Evolutionary conservation across 768 basidiomycete genomes (phyloP).

Genomic region (Lepiota venenata): DNA sequence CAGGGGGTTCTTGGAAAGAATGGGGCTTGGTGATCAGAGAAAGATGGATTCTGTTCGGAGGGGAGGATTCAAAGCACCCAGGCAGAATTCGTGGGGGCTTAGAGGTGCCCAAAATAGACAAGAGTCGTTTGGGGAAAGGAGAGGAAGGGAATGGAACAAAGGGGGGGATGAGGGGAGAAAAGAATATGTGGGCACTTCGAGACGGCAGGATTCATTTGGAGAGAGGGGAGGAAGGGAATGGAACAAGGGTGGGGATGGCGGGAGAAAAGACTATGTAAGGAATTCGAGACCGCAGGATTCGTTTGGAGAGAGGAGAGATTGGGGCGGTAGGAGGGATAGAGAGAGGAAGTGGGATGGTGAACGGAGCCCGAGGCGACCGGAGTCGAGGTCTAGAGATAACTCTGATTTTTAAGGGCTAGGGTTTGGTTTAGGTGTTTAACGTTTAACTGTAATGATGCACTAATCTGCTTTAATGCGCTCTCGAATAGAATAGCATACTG

Average conservation of each 20-base stretch:
- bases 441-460: no score
- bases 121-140: neutral
- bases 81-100: constrained; percentile 4
- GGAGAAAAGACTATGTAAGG: neutral
- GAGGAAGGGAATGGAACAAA: neutral
- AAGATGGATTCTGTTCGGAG: constrained; percentile 4
- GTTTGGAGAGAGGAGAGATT: neutral
- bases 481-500: constrained; percentile 1
- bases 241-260: neutral
- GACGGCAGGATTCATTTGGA: neutral
- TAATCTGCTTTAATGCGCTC: neutral
- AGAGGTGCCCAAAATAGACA: neutral
- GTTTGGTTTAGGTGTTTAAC: no score
- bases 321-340: neutral
- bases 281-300: neutral
- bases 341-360: no score
- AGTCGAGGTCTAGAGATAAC: no score
- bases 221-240: neutral
- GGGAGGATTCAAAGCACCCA: constrained; percentile 13
- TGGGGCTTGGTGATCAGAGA: constrained; percentile 9
- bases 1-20: constrained; percentile 14
- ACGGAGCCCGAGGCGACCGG: no score
- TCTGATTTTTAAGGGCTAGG: neutral
- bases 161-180: neutral
- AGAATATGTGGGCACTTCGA: constrained; percentile 2